Conservation (phyloP, 805 yeast species). For the Komagataella phaffii region DNA sequence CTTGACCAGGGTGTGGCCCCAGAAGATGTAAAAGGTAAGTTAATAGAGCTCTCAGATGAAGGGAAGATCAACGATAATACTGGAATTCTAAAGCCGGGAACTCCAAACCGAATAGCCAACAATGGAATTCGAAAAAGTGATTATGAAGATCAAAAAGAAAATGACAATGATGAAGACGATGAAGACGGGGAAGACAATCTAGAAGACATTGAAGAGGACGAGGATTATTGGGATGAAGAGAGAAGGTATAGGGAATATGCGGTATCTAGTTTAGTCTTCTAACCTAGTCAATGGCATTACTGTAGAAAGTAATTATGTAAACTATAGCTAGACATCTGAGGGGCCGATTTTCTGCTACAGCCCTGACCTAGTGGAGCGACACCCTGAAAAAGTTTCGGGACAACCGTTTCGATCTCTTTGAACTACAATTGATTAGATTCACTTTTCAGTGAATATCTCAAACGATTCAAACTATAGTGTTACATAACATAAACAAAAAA, state of each 20-base stretch:
- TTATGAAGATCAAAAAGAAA: neutral
- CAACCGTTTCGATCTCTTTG: too few relatives aligned
- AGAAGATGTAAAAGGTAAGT: conserved; percentile 22
- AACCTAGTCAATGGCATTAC: neutral
- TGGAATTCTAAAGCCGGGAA: conserved; percentile 30
- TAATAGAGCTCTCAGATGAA: conserved; percentile 32
- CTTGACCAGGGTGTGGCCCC: conserved; percentile 36
- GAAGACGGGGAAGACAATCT: neutral
- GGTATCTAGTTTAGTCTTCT: neutral
- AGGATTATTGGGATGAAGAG: neutral
- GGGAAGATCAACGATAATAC: conserved; percentile 34
- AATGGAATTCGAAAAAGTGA: conserved; percentile 10
- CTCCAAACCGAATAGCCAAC: conserved; percentile 45
- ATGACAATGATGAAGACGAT: conserved; percentile 4
- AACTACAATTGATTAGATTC: neutral
- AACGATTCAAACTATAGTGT: neutral
- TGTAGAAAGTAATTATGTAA: neutral
- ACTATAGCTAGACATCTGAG: neutral
- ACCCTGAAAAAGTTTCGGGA: neutral
- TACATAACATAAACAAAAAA: neutral
- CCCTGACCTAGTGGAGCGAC: neutral
- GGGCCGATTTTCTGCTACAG: too few relatives aligned
- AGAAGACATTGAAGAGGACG: neutral
- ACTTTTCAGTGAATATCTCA: neutral
- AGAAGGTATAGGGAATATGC: neutral